These are phyloP conservation scores for Amanita brunnescens DNA, from an alignment of 768 basidiomycete species.

Conservation along the genomic window DNA sequence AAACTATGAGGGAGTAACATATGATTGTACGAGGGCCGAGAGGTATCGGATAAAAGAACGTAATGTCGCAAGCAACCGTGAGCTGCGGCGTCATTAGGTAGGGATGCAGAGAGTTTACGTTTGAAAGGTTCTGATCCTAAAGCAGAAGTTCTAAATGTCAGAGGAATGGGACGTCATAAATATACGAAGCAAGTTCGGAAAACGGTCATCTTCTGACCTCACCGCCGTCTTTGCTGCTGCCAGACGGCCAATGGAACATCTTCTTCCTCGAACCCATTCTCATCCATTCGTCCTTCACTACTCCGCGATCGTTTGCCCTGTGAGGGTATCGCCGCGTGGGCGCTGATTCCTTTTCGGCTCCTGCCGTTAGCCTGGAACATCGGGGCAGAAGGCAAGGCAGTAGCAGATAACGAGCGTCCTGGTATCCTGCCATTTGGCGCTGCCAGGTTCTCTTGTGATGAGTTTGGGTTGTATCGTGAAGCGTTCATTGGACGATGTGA, in stretches of 20 bases:
- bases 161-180: constrained; percentile 5
- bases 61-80: constrained; percentile 7
- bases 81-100: neutral
- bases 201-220: constrained; percentile 15
- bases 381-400: constrained; percentile 33
- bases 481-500: constrained; percentile 25
- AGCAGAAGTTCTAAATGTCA: constrained; percentile 6
- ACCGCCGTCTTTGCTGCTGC: constrained; percentile 65
- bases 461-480: constrained; percentile 20
- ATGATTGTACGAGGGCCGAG: neutral
- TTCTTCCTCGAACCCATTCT: constrained; percentile 51
- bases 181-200: constrained; percentile 6
- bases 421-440: constrained; percentile 31
- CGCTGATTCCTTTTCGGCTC: constrained; percentile 55
- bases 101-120: neutral
- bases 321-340: constrained; percentile 42
- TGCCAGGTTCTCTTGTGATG: constrained; percentile 26
- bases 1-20: constrained; percentile 1
- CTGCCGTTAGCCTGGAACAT: constrained; percentile 39
- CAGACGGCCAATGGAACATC: constrained; percentile 74
- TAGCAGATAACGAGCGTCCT: constrained; percentile 67
- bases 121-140: constrained; percentile 1
- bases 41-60: constrained; percentile 3
- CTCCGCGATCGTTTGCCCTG: constrained; percentile 33
- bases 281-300: constrained; percentile 27